Conservation (phyloP, 192 early-diverging fungal species). For the Gonapodya prolifera region DNA sequence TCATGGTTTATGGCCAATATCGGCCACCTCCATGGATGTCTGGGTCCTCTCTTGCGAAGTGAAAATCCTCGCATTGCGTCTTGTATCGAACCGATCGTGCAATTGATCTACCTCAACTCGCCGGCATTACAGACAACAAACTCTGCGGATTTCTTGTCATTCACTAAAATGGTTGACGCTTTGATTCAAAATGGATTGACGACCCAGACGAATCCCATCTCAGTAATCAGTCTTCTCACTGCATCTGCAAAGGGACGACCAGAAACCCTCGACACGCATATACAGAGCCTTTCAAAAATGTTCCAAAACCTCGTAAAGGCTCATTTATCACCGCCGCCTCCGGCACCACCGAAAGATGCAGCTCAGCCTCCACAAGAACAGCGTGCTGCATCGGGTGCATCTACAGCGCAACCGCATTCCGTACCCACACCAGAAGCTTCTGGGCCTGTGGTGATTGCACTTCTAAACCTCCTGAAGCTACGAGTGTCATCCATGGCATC, state of each 20-base stretch:
- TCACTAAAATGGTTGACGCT: constrained; percentile 46
- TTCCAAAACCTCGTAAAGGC: constrained; percentile 78
- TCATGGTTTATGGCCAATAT: constrained; percentile 59
- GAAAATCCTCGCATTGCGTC: constrained; percentile 64
- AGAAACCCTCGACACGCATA: constrained; percentile 55
- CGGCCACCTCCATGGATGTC: constrained; percentile 37
- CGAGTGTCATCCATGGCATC: constrained; percentile 55
- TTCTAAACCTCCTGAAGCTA: constrained; percentile 10
- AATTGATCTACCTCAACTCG: constrained; percentile 49
- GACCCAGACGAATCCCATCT: constrained; percentile 47
- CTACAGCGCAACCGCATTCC: background rate
- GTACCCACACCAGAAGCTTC: background rate
- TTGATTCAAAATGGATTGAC: constrained; percentile 55
- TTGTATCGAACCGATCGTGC: constrained; percentile 56
- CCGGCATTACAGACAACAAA: constrained; percentile 26
- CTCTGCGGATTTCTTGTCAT: constrained; percentile 28
- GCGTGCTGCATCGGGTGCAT: background rate
- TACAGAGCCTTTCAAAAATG: constrained; percentile 67
- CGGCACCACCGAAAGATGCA: constrained; percentile 6
- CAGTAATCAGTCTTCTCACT: constrained; percentile 53
- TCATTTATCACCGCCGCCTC: constrained; percentile 25
- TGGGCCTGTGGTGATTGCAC: background rate
- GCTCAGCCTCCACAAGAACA: background rate
- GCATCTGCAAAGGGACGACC: constrained; percentile 45
- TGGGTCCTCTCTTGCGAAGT: constrained; percentile 58